A percentile compares a stretch with the other conserved stretches of the same genome.
phyloP scores from a whole-genome alignment of 345 rosid genomes.

The Rhodamnia argentea region DNA sequence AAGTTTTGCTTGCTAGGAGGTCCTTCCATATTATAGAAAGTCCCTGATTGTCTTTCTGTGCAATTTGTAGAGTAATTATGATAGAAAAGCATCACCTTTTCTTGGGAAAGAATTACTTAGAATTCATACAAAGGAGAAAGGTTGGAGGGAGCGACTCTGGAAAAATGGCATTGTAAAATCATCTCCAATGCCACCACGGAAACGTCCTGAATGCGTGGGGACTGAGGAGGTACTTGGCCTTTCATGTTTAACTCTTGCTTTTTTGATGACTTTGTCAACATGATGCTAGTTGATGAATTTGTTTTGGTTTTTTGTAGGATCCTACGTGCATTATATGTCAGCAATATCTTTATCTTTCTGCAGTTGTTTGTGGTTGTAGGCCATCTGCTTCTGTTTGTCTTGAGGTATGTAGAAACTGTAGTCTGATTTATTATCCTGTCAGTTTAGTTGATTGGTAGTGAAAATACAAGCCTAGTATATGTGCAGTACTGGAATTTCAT shows the following conservation, averaged over 20 bases:
- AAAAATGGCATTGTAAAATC: slow-evolving; percentile 68
- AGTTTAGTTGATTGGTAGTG: not conserved
- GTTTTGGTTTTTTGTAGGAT: slow-evolving; percentile 47
- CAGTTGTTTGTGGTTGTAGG: slow-evolving; percentile 67
- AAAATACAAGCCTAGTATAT: not conserved
- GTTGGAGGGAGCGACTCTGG: slow-evolving; percentile 81
- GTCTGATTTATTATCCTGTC: not conserved
- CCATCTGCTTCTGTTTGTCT: slow-evolving; percentile 79
- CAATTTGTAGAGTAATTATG: slow-evolving; percentile 30
- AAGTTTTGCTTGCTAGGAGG: not conserved
- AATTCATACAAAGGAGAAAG: slow-evolving; percentile 57
- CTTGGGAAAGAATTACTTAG: slow-evolving; percentile 70
- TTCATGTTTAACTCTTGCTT: not conserved
- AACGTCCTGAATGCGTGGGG: slow-evolving; percentile 72
- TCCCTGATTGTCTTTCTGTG: not conserved
- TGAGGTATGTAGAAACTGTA: slow-evolving; percentile 47
- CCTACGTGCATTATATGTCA: slow-evolving; percentile 82
- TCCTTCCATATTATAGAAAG: not conserved
- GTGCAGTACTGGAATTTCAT: not conserved
- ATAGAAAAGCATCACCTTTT: slow-evolving; percentile 44
- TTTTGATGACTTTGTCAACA: not conserved
- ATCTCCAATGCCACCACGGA: slow-evolving; percentile 57
- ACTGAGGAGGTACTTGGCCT: slow-evolving; percentile 64
- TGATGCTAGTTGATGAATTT: slow-evolving; percentile 1
- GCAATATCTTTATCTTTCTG: slow-evolving; percentile 85